A percentile compares a stretch with the other conserved stretches of the same genome.
Evolutionary conservation across 169 alveolate species (phyloP).

Genomic region (Plasmodium malariae): DNA sequence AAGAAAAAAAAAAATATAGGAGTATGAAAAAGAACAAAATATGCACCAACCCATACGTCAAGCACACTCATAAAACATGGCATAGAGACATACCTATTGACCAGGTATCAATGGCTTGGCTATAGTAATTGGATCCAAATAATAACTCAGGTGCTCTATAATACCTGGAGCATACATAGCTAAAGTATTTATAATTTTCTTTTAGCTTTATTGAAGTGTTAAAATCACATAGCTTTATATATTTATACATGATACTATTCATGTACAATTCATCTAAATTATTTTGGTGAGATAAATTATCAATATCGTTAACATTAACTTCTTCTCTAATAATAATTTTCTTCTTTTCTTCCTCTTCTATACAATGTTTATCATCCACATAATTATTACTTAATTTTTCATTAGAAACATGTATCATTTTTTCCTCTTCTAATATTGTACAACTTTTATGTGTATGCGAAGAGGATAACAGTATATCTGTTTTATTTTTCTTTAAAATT

Average conservation of each 20-base stretch:
- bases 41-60: too few species aligned
- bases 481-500: not conserved
- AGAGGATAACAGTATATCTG: not conserved
- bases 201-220: conserved; percentile 50
- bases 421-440: not conserved
- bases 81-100: conserved; percentile 93
- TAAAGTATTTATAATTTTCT: conserved; percentile 67
- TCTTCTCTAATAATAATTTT: not conserved
- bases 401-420: not conserved
- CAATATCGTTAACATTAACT: not conserved
- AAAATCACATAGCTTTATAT: conserved; percentile 57
- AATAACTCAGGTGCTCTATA: conserved; percentile 99
- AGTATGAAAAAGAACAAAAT: too few species aligned
- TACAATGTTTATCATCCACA: not conserved
- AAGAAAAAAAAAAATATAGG: too few species aligned
- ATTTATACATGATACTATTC: conserved; percentile 44
- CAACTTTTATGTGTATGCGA: not conserved
- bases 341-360: not conserved
- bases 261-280: conserved; percentile 10
- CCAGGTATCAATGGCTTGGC: conserved; percentile 98
- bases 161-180: conserved; percentile 97
- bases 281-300: not conserved
- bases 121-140: conserved; percentile 98
- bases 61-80: too few species aligned
- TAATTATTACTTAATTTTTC: not conserved